Conservation (phyloP, 2,329 filamentous ascomycete species). For the Neofusicoccum parvum region DNA sequence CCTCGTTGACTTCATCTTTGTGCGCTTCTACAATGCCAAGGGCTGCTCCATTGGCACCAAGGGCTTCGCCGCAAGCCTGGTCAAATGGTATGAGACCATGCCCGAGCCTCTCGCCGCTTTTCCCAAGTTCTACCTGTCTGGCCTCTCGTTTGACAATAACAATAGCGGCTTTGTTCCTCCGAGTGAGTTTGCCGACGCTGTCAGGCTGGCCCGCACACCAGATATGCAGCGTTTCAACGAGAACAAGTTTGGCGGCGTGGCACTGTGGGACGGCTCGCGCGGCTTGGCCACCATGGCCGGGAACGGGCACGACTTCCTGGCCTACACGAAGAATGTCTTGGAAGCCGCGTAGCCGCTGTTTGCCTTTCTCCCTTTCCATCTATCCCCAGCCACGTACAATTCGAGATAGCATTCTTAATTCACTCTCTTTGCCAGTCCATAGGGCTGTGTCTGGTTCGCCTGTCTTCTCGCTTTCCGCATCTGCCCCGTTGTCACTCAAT, state of each 20-base stretch:
- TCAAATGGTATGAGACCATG: conserved; percentile 4
- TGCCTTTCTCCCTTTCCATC: background rate
- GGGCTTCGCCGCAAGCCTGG: background rate
- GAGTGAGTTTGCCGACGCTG: conserved; percentile 4
- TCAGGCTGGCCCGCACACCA: background rate
- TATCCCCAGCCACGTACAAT: background rate
- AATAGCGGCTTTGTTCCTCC: conserved; percentile 10
- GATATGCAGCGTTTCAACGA: conserved; percentile 12
- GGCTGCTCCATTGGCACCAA: conserved; percentile 13
- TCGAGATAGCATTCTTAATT: conserved; percentile 6
- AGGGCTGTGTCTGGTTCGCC: background rate
- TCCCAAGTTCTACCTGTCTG: conserved; percentile 6
- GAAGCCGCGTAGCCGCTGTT: background rate
- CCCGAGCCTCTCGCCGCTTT: background rate
- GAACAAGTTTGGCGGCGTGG: conserved; percentile 16
- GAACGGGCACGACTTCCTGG: conserved; percentile 11
- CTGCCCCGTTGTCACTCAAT: background rate
- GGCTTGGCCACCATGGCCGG: conserved; percentile 9
- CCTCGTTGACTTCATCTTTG: conserved; percentile 16
- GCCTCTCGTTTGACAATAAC: conserved; percentile 15
- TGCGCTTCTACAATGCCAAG: conserved; percentile 20
- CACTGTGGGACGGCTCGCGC: conserved; percentile 15
- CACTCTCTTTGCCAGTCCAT: background rate
- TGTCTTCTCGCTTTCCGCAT: background rate
- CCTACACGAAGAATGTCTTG: conserved; percentile 20